These are phyloP conservation scores for Metschnikowia cerradonensis DNA, from an alignment of 805 yeast species.

Conservation along the genomic window DNA sequence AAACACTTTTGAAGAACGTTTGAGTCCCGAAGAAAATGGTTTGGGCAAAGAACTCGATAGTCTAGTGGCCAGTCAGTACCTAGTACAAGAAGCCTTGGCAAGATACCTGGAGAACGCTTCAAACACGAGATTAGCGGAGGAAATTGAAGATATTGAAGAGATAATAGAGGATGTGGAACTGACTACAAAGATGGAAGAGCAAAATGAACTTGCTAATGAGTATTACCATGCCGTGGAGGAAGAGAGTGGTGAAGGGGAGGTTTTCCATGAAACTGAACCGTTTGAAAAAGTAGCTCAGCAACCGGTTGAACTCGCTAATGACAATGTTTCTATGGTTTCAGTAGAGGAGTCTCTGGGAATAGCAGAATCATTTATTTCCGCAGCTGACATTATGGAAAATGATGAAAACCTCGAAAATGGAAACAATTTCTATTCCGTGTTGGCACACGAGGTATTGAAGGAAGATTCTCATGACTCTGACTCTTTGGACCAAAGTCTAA, in stretches of 20 bases:
- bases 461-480: background rate
- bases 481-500: background rate
- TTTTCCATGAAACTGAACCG: background rate
- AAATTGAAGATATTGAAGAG: background rate
- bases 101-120: background rate
- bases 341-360: background rate
- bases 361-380: background rate
- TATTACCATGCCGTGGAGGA: background rate
- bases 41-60: background rate
- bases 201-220: background rate
- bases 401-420: background rate
- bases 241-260: background rate
- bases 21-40: background rate
- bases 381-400: background rate
- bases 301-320: background rate
- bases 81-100: constrained; percentile 1
- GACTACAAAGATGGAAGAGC: background rate
- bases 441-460: background rate
- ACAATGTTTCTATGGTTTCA: background rate
- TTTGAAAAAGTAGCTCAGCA: too few relatives aligned
- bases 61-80: background rate
- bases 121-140: background rate
- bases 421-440: background rate
- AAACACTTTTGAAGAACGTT: background rate
- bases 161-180: background rate